Evolutionary conservation across 179 eudicot species (phyloP), one percentile per base, ranked within the genome.

Genomic region (Beta macrorhiza): DNA sequence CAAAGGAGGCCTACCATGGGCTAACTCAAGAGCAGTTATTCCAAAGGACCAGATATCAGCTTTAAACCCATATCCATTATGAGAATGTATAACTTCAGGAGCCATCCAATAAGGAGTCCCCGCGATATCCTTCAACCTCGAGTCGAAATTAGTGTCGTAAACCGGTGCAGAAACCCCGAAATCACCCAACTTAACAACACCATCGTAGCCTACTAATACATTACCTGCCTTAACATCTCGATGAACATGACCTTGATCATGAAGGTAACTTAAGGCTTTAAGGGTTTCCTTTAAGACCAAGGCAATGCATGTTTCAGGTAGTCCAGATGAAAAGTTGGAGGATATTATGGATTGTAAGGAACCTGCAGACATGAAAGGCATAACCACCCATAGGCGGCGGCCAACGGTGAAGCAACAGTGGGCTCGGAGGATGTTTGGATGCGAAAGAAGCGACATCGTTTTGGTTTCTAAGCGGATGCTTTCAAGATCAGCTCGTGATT

Each of bases 51-150:
- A 93, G 0, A 93, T 92, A 77, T 93, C 96, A 9, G 98, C 98
- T 76, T 90, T 93, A 29, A 82, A 72, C n/a, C 90, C 87, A n/a
- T 92, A 91, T 14, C 97, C 94, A 2, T 82, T 80, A 81, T 86
- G 91, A 0, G 93, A 91, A 83, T 89, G 91, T 20, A 92, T 88
- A 52, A 92, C 97, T 82, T 92, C 97, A 1, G 97, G 97, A 13
- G 97, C 97, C 97, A 92, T 92, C 97, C 97, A 91, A 17, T 90
- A 92, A 3, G 94, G 97, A 4, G 94, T 92, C 4, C 97, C 97
- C 0, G 94, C 86, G 1, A 92, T 72, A 5, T 89, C 97, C 80
- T 78, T 87, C 42, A 79, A 55, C 6, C 79, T 85, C 0, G 86
- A 53, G 8, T 77, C 78, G 20, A 75, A 80, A 76, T 72, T 82